Conservation (phyloP, 352 stramenopile genomes). For the Halophytophthora polymorphica region DNA sequence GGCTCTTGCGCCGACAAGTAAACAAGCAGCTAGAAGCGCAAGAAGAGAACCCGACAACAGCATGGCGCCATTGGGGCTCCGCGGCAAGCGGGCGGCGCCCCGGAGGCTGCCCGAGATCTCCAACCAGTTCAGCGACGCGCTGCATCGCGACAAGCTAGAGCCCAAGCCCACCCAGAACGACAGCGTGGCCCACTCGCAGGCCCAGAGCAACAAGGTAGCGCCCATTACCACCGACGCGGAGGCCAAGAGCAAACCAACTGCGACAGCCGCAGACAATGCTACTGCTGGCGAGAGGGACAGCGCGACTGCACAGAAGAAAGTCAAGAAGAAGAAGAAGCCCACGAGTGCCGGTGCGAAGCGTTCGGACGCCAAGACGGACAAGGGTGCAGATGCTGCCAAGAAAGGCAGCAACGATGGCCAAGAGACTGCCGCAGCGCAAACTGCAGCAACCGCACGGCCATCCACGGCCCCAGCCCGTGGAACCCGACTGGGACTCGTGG, state of each 20-base stretch:
- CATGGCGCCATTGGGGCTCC: conserved; percentile 1
- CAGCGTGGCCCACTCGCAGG: not conserved
- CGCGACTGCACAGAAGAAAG: conserved; percentile 2
- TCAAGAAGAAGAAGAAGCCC: not conserved
- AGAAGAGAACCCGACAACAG: no score
- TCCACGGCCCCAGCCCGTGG: not conserved
- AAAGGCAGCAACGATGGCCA: not conserved
- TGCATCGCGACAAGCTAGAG: conserved; percentile 22
- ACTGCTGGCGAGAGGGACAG: not conserved
- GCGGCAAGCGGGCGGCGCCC: conserved; percentile 4
- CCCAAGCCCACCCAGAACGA: conserved; percentile 1
- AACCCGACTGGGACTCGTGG: not conserved
- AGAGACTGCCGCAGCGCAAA: not conserved
- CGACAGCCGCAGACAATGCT: not conserved
- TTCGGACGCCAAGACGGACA: not conserved
- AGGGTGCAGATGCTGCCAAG: not conserved
- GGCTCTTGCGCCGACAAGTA: no score
- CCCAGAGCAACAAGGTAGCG: conserved; percentile 12
- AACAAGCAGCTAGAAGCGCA: no score
- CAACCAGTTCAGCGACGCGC: conserved; percentile 23
- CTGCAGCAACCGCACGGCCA: conserved; percentile 3
- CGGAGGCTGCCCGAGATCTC: conserved; percentile 18
- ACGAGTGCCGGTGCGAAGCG: not conserved
- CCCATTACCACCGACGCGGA: conserved; percentile 3
- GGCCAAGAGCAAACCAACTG: not conserved